phyloP scores from a whole-genome alignment of 1,284 basidiomycete species.

The Anthracocystis setariae region DNA sequence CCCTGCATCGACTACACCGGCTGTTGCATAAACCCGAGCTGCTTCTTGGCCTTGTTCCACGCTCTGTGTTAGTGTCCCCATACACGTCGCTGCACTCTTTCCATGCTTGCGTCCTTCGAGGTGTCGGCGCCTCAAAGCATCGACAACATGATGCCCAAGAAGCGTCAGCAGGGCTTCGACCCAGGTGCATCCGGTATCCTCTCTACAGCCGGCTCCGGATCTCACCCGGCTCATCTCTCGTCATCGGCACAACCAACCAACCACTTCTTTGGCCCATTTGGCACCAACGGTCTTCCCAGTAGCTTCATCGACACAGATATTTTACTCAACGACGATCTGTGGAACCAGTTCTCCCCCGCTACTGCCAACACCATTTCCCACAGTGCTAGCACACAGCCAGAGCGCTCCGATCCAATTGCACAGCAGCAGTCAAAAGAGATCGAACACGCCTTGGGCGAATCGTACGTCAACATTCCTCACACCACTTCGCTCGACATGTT shows the following conservation, averaged over 20 bases:
- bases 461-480: slow-evolving; percentile 48
- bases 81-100: background rate
- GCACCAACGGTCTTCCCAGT: slow-evolving; percentile 35
- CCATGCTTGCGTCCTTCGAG: slow-evolving; percentile 35
- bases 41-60: slow-evolving; percentile 2
- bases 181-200: slow-evolving; percentile 14
- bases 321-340: slow-evolving; percentile 54
- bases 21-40: slow-evolving; percentile 2
- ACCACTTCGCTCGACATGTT: slow-evolving; percentile 36
- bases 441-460: slow-evolving; percentile 33
- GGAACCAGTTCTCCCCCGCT: slow-evolving; percentile 45
- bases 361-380: slow-evolving; percentile 20
- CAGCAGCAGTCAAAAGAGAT: slow-evolving; percentile 7
- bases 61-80: background rate
- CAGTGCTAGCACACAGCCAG: slow-evolving; percentile 5
- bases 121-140: slow-evolving; percentile 37
- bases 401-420: slow-evolving; percentile 1
- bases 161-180: slow-evolving; percentile 50
- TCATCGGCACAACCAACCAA: slow-evolving; percentile 7
- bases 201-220: slow-evolving; percentile 19
- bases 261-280: slow-evolving; percentile 41
- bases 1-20: background rate
- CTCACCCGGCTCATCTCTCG: slow-evolving; percentile 5
- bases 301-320: slow-evolving; percentile 58
- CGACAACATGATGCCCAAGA: slow-evolving; percentile 53